Evolutionary conservation across 2,329 filamentous ascomycete genomes (phyloP), one percentile per base, ranked within the genome.

Genomic region (Neonectria coccinea): DNA sequence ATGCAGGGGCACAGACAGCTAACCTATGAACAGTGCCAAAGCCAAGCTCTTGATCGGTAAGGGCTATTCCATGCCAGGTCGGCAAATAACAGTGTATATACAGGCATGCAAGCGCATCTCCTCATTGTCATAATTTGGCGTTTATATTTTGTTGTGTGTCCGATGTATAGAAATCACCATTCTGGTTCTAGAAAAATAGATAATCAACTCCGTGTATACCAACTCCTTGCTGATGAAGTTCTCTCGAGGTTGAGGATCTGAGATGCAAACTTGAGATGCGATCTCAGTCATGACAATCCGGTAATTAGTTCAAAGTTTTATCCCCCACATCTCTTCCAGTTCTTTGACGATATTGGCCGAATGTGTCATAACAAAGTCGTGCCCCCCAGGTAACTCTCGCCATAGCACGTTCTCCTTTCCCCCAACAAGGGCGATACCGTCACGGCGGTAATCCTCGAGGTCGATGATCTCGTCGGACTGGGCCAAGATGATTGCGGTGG

Each of bases 281-380:
- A 42, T 20, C 5, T 31, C 6, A 12, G 20, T 45, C 20, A 16
- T 16, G 14, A 51, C 5, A 25, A n/a, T 18, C 27, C 7, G 16
- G 44, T 10, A 33, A 5, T 25, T 7, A 11, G 6, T 18, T 22
- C 51, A 70, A 22, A 59, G 41, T 58, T 68, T 62, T 29, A 64
- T 65, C 4, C 71, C 78, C 85, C 85, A 88, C 62, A 85, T 82
- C 31, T 77, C 75, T 59, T 84, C 82, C 10, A 89, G 77, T 59
- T 79, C 80, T 45, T 76, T 71, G 62, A 88, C 69, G 11, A 86
- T 82, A 39, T 78, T 73, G 7, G 76, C 70, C 0, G 80, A 74
- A 63, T 85, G 81, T n/a, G 86, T 87, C 79, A 89, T 88, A 16
- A 88, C 86, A 69, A 90, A 89, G 67, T 90, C 87, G 70, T 90